phyloP scores from a whole-genome alignment of 2,329 filamentous ascomycete genomes.

The Penicillium vulpinum region DNA sequence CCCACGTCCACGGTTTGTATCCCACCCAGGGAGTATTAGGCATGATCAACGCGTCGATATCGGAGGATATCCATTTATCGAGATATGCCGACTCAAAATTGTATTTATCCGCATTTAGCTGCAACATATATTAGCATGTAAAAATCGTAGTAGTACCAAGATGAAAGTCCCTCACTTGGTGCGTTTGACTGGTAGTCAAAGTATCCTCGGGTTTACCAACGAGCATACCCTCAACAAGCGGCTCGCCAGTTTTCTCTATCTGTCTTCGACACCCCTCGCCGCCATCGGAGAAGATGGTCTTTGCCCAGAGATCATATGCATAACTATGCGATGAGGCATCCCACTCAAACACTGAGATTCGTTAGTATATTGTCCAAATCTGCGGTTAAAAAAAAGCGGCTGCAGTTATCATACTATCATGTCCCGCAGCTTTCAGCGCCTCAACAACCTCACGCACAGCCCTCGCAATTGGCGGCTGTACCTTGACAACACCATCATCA shows the following conservation, averaged over 20 bases:
- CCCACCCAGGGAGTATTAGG: constrained; percentile 35
- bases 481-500: constrained; percentile 61
- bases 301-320: constrained; percentile 35
- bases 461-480: constrained; percentile 60
- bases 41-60: constrained; percentile 38
- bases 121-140: background rate
- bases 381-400: too few species aligned
- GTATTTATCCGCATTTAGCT: constrained; percentile 32
- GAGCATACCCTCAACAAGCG: constrained; percentile 38
- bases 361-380: background rate
- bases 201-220: constrained; percentile 32
- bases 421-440: constrained; percentile 60
- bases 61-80: constrained; percentile 30
- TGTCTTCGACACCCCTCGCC: constrained; percentile 32
- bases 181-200: constrained; percentile 28
- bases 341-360: constrained; percentile 32
- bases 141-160: rapidly evolving
- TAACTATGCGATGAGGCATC: constrained; percentile 30
- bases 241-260: constrained; percentile 33
- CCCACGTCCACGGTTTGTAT: constrained; percentile 35
- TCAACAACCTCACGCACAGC: constrained; percentile 55
- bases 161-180: constrained; percentile 22
- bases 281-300: constrained; percentile 35
- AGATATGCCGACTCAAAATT: constrained; percentile 31
- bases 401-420: constrained; percentile 47